Base-by-base conservation (phyloP, 2,329 filamentous ascomycete genomes). In the Aspergillus tamarii region DNA sequence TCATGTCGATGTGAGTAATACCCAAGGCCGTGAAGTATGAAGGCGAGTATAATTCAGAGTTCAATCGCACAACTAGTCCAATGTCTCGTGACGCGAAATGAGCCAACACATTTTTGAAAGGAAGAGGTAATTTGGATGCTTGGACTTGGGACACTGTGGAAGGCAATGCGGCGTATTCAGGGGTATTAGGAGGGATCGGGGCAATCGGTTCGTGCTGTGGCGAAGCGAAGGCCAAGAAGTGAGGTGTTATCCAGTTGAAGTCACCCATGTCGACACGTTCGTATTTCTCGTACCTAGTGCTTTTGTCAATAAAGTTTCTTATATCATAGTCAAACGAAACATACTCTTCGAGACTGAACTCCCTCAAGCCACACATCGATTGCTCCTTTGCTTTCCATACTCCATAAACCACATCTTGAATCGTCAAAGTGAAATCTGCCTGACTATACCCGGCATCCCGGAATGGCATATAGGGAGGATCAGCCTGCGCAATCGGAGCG, bases 351-450 rank as follows among this genome's bases (percentile, higher is more conserved):
- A 99, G 86, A 73, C 94, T 94, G 76, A 99, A 99, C 76, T 95
- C 93, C 76, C 96, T 93, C 64, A 99, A 84, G 60, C 92, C 91
- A 75, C 94, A 96, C 73, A 96, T 89, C 55, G 91, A 90, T 79
- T 97, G 92, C 76, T 99, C 95, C 83, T 98, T 99, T 53, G 95
- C 95, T 78, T 94, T 96, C 94, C 95, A 99, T 21, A 99, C 93
- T 64, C 95, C 95, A 74, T 99, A 99, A 9, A 99, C 94, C 48
- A 99, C 90, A 77, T 99, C 95, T 81, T 99, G 95, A 50, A 99
- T 93, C 64, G 91, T 97, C 72, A 99, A 88, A 60, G 93, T 91
- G 76, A 97, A 99, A 79, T 99, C 95, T 65, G 95, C 95, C 80
- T 98, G 94, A 80, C 94, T 97, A 84, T 99, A 99, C 60, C 95